Evolutionary conservation across 305 asterid genomes (phyloP).

Genomic region (Fraxinus velutina): DNA sequence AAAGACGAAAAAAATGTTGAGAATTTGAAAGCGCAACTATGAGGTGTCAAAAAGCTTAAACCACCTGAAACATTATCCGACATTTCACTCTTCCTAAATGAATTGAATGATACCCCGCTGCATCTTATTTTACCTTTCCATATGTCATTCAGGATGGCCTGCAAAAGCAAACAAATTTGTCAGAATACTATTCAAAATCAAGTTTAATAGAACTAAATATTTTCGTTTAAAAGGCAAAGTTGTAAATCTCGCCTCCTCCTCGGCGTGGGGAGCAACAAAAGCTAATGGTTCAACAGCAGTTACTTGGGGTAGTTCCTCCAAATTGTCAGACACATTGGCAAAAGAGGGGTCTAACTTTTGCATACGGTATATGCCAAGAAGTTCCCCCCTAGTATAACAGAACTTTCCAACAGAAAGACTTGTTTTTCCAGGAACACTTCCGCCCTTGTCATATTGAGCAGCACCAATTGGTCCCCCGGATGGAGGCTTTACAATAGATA

Average conservation of each 20-base stretch:
- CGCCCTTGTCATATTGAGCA: conserved; percentile 40
- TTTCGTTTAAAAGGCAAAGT: neutral
- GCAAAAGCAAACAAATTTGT: conserved; percentile 20
- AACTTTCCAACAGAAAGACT: conserved; percentile 28
- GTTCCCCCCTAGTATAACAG: conserved; percentile 82
- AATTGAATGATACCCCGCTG: conserved; percentile 60
- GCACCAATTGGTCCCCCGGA: conserved; percentile 53
- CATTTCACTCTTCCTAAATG: conserved; percentile 53
- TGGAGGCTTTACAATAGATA: conserved; percentile 41
- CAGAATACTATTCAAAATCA: conserved; percentile 25
- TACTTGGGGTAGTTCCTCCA: conserved; percentile 61
- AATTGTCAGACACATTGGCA: conserved; percentile 43
- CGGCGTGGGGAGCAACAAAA: conserved; percentile 74
- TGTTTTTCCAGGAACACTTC: conserved; percentile 51
- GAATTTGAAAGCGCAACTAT: neutral
- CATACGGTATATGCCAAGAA: conserved; percentile 83
- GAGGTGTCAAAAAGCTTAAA: conserved; percentile 7
- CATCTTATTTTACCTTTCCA: conserved; percentile 68
- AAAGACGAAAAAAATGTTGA: neutral
- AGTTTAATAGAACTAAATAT: conserved; percentile 6
- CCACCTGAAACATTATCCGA: conserved; percentile 61
- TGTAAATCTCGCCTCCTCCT: conserved; percentile 64
- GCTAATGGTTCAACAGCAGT: conserved; percentile 67
- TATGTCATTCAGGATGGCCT: conserved; percentile 65
- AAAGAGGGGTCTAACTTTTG: conserved; percentile 52